Percentiles rank a stretch among this genome's conserved stretches.
phyloP scores from a whole-genome alignment of 306 rosid species.

The Fragaria ananassa region DNA sequence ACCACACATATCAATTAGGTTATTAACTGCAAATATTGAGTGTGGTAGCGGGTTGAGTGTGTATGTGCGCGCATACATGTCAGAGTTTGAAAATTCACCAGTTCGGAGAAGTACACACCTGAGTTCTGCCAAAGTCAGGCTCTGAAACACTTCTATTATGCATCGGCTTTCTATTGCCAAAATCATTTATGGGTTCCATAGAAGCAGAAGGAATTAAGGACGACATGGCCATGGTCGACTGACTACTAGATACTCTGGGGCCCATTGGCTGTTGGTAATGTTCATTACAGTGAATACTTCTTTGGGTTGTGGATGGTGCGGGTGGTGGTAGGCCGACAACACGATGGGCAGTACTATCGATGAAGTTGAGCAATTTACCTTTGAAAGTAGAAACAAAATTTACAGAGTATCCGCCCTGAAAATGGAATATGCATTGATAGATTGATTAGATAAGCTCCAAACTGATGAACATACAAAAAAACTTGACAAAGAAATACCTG shows the following conservation, averaged over 20 bases:
- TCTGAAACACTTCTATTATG: constrained; percentile 90
- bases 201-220: constrained; percentile 83
- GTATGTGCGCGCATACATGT: background rate
- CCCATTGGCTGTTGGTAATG: constrained; percentile 46
- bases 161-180: constrained; percentile 47
- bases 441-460: constrained; percentile 14
- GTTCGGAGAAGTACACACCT: constrained; percentile 44
- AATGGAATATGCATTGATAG: constrained; percentile 21
- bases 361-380: constrained; percentile 74
- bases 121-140: constrained; percentile 81
- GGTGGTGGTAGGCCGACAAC: constrained; percentile 94
- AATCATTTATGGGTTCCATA: constrained; percentile 76
- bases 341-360: constrained; percentile 88
- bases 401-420: constrained; percentile 81
- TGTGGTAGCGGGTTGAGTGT: background rate
- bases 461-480: constrained; percentile 9
- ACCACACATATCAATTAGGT: constrained; percentile 4
- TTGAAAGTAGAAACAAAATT: constrained; percentile 74
- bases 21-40: background rate
- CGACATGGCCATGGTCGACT: constrained; percentile 84
- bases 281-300: constrained; percentile 47
- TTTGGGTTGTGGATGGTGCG: constrained; percentile 58
- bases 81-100: background rate
- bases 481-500: constrained; percentile 46
- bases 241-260: constrained; percentile 65